Evolutionary conservation across 2,329 filamentous ascomycete species (phyloP).

Genomic region (Cryphonectria parasitica): DNA sequence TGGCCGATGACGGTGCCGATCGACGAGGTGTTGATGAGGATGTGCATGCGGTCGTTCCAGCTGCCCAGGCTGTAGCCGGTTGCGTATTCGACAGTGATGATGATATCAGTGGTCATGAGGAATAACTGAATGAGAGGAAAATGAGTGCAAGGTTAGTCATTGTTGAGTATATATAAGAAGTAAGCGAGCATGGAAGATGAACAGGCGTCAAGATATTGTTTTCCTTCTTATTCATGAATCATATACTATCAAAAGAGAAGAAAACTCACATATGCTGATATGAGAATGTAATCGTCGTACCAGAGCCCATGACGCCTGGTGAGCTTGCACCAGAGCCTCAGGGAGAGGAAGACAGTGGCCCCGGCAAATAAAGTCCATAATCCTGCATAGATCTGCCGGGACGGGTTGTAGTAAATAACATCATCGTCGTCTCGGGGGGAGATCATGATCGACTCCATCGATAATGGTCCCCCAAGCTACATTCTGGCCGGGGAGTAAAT

Average conservation of each 20-base stretch:
- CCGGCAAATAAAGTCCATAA: slow-evolving; percentile 41
- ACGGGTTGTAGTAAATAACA: slow-evolving; percentile 26
- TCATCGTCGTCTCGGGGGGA: slow-evolving; percentile 18
- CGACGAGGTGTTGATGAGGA: slow-evolving; percentile 51
- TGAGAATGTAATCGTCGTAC: slow-evolving; percentile 46
- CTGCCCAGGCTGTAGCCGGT: slow-evolving; percentile 51
- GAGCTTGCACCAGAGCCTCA: slow-evolving; percentile 43
- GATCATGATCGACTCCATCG: slow-evolving; percentile 22
- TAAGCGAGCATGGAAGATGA: too few relatives aligned
- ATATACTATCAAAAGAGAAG: too few relatives aligned
- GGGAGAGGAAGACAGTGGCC: slow-evolving; percentile 37
- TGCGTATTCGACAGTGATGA: slow-evolving; percentile 52
- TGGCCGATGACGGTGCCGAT: slow-evolving; percentile 44
- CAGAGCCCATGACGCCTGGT: slow-evolving; percentile 42
- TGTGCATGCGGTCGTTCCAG: slow-evolving; percentile 58
- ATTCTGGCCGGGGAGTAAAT: slow-evolving; percentile 3
- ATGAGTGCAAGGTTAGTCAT: too few relatives aligned
- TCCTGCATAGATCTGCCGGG: slow-evolving; percentile 38
- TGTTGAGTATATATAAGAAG: too few relatives aligned
- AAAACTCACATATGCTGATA: slow-evolving; percentile 42
- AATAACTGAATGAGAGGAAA: not conserved
- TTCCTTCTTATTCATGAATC: too few relatives aligned
- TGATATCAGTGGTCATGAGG: slow-evolving; percentile 48
- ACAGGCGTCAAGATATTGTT: too few relatives aligned
- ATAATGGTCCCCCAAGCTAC: slow-evolving; percentile 11